Evolutionary conservation across 1,284 basidiomycete genomes (phyloP).

Genomic region (Boletellus deceptivus): DNA sequence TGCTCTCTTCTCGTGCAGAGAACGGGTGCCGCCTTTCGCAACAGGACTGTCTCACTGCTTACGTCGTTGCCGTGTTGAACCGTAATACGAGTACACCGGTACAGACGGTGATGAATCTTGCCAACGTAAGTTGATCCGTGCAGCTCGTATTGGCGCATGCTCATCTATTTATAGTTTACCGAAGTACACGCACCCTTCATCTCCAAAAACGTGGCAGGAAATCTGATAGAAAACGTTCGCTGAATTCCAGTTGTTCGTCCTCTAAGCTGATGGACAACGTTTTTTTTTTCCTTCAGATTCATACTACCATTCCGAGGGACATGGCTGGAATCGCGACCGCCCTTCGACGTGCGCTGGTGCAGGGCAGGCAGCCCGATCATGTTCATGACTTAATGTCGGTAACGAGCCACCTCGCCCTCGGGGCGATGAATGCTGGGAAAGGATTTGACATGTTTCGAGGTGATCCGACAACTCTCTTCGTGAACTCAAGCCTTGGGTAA

Average conservation of each 20-base stretch:
- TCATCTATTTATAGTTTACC: constrained; percentile 26
- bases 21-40: too few species aligned
- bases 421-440: constrained; percentile 23
- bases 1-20: too few species aligned
- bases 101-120: too few species aligned
- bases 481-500: constrained; percentile 35
- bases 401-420: constrained; percentile 28
- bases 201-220: constrained; percentile 22
- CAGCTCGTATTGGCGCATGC: background rate
- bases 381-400: constrained; percentile 29
- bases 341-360: constrained; percentile 27
- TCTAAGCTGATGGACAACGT: constrained; percentile 10
- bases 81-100: too few species aligned
- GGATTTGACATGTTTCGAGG: constrained; percentile 21
- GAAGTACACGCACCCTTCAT: constrained; percentile 19
- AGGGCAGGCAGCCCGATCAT: constrained; percentile 17
- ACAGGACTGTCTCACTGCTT: too few species aligned
- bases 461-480: constrained; percentile 13
- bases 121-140: too few species aligned
- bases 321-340: constrained; percentile 22
- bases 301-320: constrained; percentile 12
- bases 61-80: too few species aligned
- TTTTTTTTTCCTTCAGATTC: constrained; percentile 20
- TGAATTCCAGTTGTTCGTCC: background rate
- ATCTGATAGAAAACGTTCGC: constrained; percentile 32